Conservation (phyloP, 2,329 filamentous ascomycete genomes). For the Metarhizium album region DNA sequence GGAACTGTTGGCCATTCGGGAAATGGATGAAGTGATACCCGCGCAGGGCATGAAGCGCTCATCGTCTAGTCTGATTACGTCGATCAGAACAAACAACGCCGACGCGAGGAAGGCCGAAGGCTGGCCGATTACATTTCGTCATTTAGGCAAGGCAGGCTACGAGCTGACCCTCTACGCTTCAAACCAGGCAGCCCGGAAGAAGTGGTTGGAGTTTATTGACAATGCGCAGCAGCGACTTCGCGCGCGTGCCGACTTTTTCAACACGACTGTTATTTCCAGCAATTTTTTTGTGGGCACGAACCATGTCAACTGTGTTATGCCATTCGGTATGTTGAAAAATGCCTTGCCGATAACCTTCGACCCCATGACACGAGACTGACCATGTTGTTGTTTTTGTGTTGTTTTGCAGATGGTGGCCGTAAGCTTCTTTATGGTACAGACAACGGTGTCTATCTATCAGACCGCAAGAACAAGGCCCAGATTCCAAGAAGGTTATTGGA, state of each 20-base stretch:
- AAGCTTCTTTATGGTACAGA: constrained; percentile 94
- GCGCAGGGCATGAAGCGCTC: constrained; percentile 72
- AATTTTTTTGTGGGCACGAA: constrained; percentile 56
- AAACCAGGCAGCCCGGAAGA: constrained; percentile 77
- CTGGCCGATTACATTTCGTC: constrained; percentile 91
- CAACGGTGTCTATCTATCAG: constrained; percentile 82
- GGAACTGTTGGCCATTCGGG: constrained; percentile 82
- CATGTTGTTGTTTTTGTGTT: neutral
- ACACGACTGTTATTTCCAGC: constrained; percentile 50
- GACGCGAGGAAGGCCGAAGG: constrained; percentile 59
- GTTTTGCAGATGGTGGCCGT: constrained; percentile 66
- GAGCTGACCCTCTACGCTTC: constrained; percentile 82
- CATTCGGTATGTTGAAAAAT: constrained; percentile 55
- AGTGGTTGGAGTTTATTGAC: constrained; percentile 96
- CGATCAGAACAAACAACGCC: constrained; percentile 33
- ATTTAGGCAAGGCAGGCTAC: constrained; percentile 91
- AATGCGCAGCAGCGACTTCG: constrained; percentile 78
- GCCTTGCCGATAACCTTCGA: neutral
- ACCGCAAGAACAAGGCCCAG: constrained; percentile 79
- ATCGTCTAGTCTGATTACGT: constrained; percentile 70
- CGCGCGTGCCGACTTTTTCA: constrained; percentile 86
- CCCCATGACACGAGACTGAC: neutral
- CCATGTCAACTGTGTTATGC: constrained; percentile 87
- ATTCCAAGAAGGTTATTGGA: constrained; percentile 77
- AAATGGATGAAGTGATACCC: constrained; percentile 95